These are phyloP conservation scores for Ogataea ganodermae DNA, from an alignment of 805 yeast species.

Conservation along the genomic window DNA sequence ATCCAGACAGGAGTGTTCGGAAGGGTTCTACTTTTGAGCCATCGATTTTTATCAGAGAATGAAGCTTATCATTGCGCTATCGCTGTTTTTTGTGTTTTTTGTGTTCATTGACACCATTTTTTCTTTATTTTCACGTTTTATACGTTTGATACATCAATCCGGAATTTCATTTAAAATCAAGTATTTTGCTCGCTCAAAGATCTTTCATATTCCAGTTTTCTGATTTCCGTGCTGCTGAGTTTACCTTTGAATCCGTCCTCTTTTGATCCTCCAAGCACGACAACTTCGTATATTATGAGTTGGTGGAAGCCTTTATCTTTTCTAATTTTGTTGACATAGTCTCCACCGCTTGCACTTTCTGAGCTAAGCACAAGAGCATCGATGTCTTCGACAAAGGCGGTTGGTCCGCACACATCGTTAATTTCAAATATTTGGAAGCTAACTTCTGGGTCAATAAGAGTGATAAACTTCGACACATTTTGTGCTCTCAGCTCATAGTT, in stretches of 20 bases:
- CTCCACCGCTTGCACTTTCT: slow-evolving; percentile 80
- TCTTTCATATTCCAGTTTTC: slow-evolving; percentile 43
- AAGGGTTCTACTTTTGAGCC: slow-evolving; percentile 52
- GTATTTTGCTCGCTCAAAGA: neutral
- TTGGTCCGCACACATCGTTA: slow-evolving; percentile 91
- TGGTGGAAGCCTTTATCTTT: slow-evolving; percentile 51
- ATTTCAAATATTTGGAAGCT: slow-evolving; percentile 59
- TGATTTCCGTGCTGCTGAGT: slow-evolving; percentile 79
- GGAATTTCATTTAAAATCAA: neutral
- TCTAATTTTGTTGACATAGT: slow-evolving; percentile 67
- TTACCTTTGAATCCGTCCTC: slow-evolving; percentile 62
- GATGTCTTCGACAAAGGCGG: slow-evolving; percentile 71
- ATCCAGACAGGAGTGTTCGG: slow-evolving; percentile 77
- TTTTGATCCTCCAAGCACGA: slow-evolving; percentile 60
- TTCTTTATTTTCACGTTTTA: neutral
- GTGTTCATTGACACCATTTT: neutral
- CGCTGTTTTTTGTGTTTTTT: slow-evolving; percentile 7
- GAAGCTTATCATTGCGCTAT: slow-evolving; percentile 7
- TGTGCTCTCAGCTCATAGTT: slow-evolving; percentile 52
- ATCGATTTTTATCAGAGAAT: slow-evolving; percentile 58
- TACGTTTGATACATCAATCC: neutral
- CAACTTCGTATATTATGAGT: slow-evolving; percentile 54
- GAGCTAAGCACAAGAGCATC: slow-evolving; percentile 79
- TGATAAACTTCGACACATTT: slow-evolving; percentile 52
- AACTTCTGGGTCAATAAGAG: slow-evolving; percentile 46